Percentiles rank a stretch among this genome's conserved stretches.
These are phyloP conservation scores for Sordariomycetes sp. DNA, from an alignment of 2,329 filamentous ascomycete genomes.

Conservation along the genomic window DNA sequence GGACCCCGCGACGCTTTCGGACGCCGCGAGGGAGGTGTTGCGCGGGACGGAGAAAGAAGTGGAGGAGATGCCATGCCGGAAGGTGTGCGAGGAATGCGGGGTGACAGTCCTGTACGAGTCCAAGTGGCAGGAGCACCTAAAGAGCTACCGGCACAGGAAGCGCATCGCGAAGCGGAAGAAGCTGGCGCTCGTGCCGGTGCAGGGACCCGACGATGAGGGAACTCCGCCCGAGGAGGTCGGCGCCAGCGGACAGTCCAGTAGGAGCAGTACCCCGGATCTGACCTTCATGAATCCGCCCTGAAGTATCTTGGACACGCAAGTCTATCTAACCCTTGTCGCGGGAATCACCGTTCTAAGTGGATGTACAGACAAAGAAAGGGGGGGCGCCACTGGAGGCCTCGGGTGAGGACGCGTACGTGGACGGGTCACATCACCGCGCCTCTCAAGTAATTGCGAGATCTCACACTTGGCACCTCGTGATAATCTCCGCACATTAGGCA, in stretches of 20 bases:
- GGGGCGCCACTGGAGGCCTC: too few relatives aligned
- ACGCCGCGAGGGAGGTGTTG: constrained; percentile 38
- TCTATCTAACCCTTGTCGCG: not conserved
- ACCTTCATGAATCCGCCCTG: constrained; percentile 1
- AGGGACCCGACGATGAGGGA: not conserved
- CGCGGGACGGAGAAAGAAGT: not conserved
- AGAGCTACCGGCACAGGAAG: constrained; percentile 20
- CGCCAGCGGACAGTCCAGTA: constrained; percentile 2
- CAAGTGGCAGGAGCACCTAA: constrained; percentile 25
- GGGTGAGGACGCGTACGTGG: too few relatives aligned
- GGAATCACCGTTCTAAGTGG: not conserved
- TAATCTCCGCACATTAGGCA: constrained; percentile 75
- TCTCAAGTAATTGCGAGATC: constrained; percentile 23
- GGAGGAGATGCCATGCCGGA: constrained; percentile 36
- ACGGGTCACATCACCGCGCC: too few relatives aligned
- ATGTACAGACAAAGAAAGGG: not conserved
- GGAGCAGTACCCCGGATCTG: not conserved
- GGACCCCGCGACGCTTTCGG: constrained; percentile 31
- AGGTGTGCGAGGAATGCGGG: constrained; percentile 62
- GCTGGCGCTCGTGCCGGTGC: constrained; percentile 19
- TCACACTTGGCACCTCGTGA: constrained; percentile 57
- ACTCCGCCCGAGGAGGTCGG: constrained; percentile 5
- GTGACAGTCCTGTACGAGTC: constrained; percentile 44
- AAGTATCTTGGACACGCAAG: not conserved
- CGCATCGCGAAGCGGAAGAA: constrained; percentile 20